Evolutionary conservation across 2,329 filamentous ascomycete species (phyloP), one percentile per base, ranked within the genome.

Genomic region (Colletotrichum karsti): DNA sequence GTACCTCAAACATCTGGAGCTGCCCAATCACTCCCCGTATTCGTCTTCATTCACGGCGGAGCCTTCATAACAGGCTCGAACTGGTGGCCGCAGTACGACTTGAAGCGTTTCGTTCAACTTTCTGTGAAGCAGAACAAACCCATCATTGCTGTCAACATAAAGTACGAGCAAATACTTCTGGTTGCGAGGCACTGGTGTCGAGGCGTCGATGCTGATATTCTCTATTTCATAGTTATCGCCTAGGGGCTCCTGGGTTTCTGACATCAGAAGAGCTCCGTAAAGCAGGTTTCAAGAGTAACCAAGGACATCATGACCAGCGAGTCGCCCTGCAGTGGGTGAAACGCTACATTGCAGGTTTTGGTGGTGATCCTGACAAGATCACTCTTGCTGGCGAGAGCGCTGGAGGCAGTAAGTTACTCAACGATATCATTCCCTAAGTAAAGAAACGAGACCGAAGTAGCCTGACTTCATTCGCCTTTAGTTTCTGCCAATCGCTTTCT

Each of bases 21-120:
- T 35, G 0, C 61, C 5, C 73, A 75, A 12, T 80, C 79, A 6
- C 75, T 87, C 2, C 86, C 86, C 0, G 85, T 88, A 0, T 78
- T 87, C 41, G 79, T 85, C 2, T 87, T 86, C 69, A 80, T 88
- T 5, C 85, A 88, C 66, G 86, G 86, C 0, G 85, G 86, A 10
- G 86, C 83, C 0, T 83, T 85, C 54, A 74, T 76, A 3, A 78
- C 83, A 3, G 86, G 85, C 3, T 83, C 83, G 4, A 84, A 81
- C 44, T 85, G 80, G 46, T 88, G 84, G 79, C 86, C 85, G 1
- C 83, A 87, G 39, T 86, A 84, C 69, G 82, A 87, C 67, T 74
- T 82, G 20, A 75, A 75, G 5, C 74, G 79, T 1, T 68, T 88
- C 5, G 83, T 87, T 4, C 79, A 80, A 67, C 70, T 85, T 5